A percentile compares a stretch with the other conserved stretches of the same genome.
Conservation (phyloP, 805 yeast species). For the Kodamaea nitidulidarum region DNA sequence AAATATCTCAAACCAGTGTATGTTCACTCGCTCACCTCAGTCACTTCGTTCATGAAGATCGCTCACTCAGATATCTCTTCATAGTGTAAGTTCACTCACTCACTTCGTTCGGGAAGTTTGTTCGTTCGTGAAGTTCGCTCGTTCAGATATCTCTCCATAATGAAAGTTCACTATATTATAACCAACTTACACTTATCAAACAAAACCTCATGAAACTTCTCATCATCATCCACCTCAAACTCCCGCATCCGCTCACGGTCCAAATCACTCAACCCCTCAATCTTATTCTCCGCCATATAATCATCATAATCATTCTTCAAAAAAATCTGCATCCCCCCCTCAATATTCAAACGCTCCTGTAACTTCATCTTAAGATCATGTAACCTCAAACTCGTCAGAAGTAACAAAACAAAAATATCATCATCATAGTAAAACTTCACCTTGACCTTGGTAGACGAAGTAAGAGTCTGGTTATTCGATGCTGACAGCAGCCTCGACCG, state of each 20-base stretch:
- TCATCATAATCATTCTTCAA: slow-evolving; percentile 42
- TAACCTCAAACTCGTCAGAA: slow-evolving; percentile 46
- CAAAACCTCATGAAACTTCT: slow-evolving; percentile 35
- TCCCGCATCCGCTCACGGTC: slow-evolving; percentile 26
- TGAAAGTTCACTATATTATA: too few relatives aligned
- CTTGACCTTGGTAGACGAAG: slow-evolving; percentile 41
- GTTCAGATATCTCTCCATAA: too few relatives aligned
- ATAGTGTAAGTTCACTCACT: too few relatives aligned
- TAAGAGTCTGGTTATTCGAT: slow-evolving; percentile 1
- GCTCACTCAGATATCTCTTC: too few relatives aligned
- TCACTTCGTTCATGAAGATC: too few relatives aligned
- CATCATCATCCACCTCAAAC: slow-evolving; percentile 38
- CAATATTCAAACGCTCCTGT: slow-evolving; percentile 43
- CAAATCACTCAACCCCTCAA: slow-evolving; percentile 25
- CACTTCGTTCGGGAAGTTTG: too few relatives aligned
- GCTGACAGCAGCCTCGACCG: slow-evolving; percentile 13
- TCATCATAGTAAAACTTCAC: slow-evolving; percentile 75
- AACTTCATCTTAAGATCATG: slow-evolving; percentile 50
- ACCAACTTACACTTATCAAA: slow-evolving; percentile 43
- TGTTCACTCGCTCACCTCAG: too few relatives aligned
- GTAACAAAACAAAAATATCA: slow-evolving; percentile 71
- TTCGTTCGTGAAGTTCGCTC: too few relatives aligned
- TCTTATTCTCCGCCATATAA: slow-evolving; percentile 27
- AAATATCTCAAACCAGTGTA: too few relatives aligned
- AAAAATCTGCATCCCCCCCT: slow-evolving; percentile 28